A percentile compares a stretch with the other conserved stretches of the same genome.
phyloP scores from a whole-genome alignment of 768 basidiomycete species.

The Ramaria sp. region DNA sequence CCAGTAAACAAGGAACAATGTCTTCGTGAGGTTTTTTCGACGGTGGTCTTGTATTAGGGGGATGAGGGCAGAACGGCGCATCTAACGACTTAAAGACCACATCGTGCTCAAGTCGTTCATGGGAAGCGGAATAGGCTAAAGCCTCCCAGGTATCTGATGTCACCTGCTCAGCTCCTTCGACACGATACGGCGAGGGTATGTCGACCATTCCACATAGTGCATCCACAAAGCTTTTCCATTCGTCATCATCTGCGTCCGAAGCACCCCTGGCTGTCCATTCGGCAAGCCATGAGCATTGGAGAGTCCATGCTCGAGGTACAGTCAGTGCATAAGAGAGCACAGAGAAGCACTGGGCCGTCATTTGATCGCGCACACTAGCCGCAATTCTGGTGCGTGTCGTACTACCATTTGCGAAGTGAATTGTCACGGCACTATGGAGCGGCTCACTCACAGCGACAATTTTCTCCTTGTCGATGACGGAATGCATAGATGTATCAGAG shows the following conservation, averaged over 20 bases:
- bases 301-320: conserved; percentile 37
- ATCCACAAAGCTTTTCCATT: conserved; percentile 45
- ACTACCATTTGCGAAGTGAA: conserved; percentile 43
- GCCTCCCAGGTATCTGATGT: conserved; percentile 33
- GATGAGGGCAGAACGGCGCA: conserved; percentile 20
- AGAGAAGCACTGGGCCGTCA: conserved; percentile 50
- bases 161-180: neutral
- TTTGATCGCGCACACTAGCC: conserved; percentile 39
- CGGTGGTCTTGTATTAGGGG: neutral
- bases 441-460: conserved; percentile 38
- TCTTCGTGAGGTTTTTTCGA: conserved; percentile 27
- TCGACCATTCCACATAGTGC: conserved; percentile 42
- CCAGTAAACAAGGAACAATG: conserved; percentile 53
- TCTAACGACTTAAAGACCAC: conserved; percentile 37
- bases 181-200: conserved; percentile 13
- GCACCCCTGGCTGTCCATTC: conserved; percentile 42
- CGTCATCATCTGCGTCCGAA: conserved; percentile 31
- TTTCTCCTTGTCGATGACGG: conserved; percentile 14
- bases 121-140: conserved; percentile 33
- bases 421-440: conserved; percentile 38
- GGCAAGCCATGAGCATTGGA: conserved; percentile 46
- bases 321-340: conserved; percentile 54
- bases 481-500: conserved; percentile 9
- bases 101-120: conserved; percentile 46
- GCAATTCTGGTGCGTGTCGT: conserved; percentile 38